Conservation (phyloP, 169 alveolate species). For the Cystoisospora suis region DNA sequence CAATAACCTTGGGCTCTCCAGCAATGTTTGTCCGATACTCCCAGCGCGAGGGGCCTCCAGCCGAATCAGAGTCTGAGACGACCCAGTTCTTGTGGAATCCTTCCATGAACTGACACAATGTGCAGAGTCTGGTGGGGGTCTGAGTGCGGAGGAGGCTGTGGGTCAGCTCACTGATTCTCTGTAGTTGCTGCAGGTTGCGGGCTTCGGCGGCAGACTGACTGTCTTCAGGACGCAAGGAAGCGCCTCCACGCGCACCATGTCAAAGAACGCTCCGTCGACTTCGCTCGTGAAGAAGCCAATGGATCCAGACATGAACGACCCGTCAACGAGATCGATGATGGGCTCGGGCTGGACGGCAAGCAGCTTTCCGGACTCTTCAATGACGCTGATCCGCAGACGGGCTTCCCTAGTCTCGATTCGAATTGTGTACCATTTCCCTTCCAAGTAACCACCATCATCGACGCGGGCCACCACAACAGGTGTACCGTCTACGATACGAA, state of each 20-base stretch:
- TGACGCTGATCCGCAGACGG: background rate
- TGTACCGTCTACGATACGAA: conserved; percentile 83
- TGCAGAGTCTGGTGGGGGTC: conserved; percentile 1
- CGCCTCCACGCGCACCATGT: conserved; percentile 75
- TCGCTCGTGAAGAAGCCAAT: conserved; percentile 81
- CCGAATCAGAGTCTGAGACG: background rate
- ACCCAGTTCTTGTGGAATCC: conserved; percentile 24
- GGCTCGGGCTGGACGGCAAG: conserved; percentile 73
- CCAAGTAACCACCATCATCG: conserved; percentile 73
- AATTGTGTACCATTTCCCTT: conserved; percentile 80
- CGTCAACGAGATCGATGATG: conserved; percentile 78
- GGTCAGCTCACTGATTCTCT: conserved; percentile 40
- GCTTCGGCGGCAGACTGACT: conserved; percentile 73
- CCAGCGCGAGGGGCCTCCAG: conserved; percentile 68
- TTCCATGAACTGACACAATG: conserved; percentile 26
- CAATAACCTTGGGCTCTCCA: conserved; percentile 81
- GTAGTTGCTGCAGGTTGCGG: conserved; percentile 81
- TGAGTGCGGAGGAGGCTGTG: conserved; percentile 15
- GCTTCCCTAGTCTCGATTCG: conserved; percentile 58
- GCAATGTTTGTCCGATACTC: conserved; percentile 76
- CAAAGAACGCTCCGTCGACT: conserved; percentile 76
- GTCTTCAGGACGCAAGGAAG: conserved; percentile 78
- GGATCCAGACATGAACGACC: conserved; percentile 79
- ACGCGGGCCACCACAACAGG: conserved; percentile 84
- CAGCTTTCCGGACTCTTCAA: conserved; percentile 66